Conservation (phyloP, 768 basidiomycete genomes). For the Panellus pusillus region DNA sequence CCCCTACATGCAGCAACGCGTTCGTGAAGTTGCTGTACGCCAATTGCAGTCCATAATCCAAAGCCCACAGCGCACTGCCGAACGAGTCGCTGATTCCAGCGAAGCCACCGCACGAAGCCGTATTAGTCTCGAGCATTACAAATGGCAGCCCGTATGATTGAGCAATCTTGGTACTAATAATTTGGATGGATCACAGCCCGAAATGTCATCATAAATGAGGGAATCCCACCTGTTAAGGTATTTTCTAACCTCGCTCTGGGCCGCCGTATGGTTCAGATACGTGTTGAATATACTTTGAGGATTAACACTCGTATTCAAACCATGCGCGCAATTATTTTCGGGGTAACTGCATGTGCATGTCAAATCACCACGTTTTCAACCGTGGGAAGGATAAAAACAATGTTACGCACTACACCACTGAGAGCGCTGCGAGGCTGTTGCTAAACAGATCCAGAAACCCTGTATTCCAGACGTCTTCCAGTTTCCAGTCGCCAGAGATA, state of each 20-base stretch:
- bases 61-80: conserved; percentile 61
- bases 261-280: conserved; percentile 65
- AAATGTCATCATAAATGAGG: not conserved
- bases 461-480: conserved; percentile 54
- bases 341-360: conserved; percentile 64
- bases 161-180: conserved; percentile 45
- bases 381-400: conserved; percentile 10
- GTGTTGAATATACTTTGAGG: conserved; percentile 50
- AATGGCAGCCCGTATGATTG: conserved; percentile 45
- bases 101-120: conserved; percentile 70
- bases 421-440: conserved; percentile 1
- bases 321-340: conserved; percentile 61
- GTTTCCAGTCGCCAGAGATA: conserved; percentile 47
- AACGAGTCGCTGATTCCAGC: conserved; percentile 62
- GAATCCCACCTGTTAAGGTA: conserved; percentile 40
- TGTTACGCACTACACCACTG: conserved; percentile 18
- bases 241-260: conserved; percentile 42
- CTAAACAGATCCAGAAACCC: conserved; percentile 41
- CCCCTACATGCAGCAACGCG: conserved; percentile 25
- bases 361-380: not conserved
- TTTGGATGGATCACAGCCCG: not conserved
- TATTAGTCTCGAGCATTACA: conserved; percentile 57
- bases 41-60: conserved; percentile 52
- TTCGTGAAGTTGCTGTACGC: conserved; percentile 34
- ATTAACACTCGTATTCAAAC: conserved; percentile 35